phyloP scores from a whole-genome alignment of 495 filamentous ascomycete genomes.

The Annulohypoxylon maeteangense region DNA sequence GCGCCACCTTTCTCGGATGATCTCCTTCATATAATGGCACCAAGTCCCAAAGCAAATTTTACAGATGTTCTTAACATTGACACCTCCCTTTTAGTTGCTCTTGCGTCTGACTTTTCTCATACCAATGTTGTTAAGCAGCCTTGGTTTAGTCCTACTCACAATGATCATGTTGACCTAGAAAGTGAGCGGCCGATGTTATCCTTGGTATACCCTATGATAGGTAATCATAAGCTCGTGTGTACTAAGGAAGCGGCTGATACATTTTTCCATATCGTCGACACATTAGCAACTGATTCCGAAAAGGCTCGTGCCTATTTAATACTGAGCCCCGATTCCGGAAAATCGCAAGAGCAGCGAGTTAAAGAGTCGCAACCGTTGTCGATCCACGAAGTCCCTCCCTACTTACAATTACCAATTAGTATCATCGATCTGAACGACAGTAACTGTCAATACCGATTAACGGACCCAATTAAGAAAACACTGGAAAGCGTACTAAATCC shows the following conservation, averaged over 20 bases:
- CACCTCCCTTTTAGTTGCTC: constrained; percentile 55
- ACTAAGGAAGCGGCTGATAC: constrained; percentile 50
- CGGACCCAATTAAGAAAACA: constrained; percentile 23
- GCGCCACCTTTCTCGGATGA: constrained; percentile 53
- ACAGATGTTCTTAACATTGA: constrained; percentile 53
- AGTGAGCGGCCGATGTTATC: constrained; percentile 47
- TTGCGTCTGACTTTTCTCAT: constrained; percentile 57
- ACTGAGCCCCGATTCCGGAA: constrained; percentile 34
- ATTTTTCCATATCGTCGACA: constrained; percentile 52
- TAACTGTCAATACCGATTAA: constrained; percentile 17
- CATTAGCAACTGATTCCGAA: constrained; percentile 52
- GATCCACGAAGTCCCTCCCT: constrained; percentile 41
- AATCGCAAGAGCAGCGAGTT: constrained; percentile 37
- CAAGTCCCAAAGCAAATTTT: constrained; percentile 47
- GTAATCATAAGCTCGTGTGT: constrained; percentile 49
- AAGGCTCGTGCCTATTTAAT: constrained; percentile 49
- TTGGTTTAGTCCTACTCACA: constrained; percentile 52
- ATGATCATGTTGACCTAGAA: constrained; percentile 48
- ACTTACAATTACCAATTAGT: constrained; percentile 45
- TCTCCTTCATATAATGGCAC: constrained; percentile 59
- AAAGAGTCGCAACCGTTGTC: constrained; percentile 42
- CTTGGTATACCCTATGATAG: constrained; percentile 48
- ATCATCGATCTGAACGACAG: constrained; percentile 40
- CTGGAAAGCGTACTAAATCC: constrained; percentile 37
- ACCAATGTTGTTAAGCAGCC: constrained; percentile 44